Percentiles rank a stretch among this genome's conserved stretches.
phyloP scores from a whole-genome alignment of 192 early-diverging fungal species.

The Backusella liffmaniae region DNA sequence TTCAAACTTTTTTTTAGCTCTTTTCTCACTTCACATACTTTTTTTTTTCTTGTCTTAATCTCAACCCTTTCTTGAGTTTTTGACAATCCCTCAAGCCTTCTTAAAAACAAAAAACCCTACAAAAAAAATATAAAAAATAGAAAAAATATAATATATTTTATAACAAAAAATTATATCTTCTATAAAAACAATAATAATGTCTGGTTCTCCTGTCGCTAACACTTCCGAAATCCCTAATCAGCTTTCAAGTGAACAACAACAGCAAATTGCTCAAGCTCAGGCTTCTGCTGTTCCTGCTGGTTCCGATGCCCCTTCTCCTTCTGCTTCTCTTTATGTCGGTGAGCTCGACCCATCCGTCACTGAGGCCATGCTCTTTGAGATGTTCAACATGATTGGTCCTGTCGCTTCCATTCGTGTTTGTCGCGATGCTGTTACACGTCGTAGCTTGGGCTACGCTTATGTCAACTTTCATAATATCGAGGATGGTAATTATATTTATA shows the following conservation, averaged over 20 bases:
- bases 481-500: slow-evolving; percentile 55
- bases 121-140: slow-evolving; percentile 1
- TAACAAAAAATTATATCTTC: background rate
- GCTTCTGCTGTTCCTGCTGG: background rate
- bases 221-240: slow-evolving; percentile 4
- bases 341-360: slow-evolving; percentile 96
- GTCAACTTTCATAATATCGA: slow-evolving; percentile 95
- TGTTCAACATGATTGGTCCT: slow-evolving; percentile 93
- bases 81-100: slow-evolving; percentile 5
- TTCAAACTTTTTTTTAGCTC: too few species aligned
- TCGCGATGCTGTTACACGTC: slow-evolving; percentile 95
- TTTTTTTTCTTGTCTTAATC: slow-evolving; percentile 1
- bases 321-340: slow-evolving; percentile 93
- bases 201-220: slow-evolving; percentile 28
- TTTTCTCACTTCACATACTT: background rate
- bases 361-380: slow-evolving; percentile 96
- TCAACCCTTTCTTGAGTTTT: slow-evolving; percentile 7
- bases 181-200: slow-evolving; percentile 15
- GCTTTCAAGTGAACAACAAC: background rate
- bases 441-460: slow-evolving; percentile 96
- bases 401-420: slow-evolving; percentile 98
- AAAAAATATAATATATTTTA: slow-evolving; percentile 6
- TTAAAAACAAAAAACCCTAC: background rate
- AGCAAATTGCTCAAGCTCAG: background rate
- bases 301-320: slow-evolving; percentile 39